Percentiles rank a stretch among this genome's conserved stretches.
Evolutionary conservation across 441 rosid genomes (phyloP).

Genomic region (Syzygium syzygioides): DNA sequence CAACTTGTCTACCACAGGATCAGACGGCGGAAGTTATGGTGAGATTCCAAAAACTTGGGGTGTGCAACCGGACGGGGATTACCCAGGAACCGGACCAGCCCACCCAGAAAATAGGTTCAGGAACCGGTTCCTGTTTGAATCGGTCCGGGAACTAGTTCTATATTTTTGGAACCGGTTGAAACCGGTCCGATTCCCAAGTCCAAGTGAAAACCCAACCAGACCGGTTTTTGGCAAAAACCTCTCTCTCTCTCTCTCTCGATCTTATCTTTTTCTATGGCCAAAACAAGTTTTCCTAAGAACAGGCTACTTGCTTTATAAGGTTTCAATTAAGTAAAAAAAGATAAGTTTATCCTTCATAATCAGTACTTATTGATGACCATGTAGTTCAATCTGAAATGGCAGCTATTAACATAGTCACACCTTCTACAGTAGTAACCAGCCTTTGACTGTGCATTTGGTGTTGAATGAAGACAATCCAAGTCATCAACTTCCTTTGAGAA

Average conservation of each 20-base stretch:
- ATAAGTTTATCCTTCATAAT: not conserved
- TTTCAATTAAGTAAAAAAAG: not conserved
- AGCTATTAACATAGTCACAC: not conserved
- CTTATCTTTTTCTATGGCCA: not conserved
- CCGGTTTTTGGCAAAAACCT: no score
- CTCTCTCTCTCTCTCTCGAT: not conserved
- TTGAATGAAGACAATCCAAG: not conserved
- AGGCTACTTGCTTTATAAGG: not conserved
- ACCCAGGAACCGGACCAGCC: no score
- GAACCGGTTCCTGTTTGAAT: no score
- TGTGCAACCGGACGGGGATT: no score
- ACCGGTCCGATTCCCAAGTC: no score
- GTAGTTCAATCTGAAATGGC: not conserved
- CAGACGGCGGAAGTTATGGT: conserved; percentile 11
- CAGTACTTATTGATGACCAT: not conserved
- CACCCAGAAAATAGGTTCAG: no score
- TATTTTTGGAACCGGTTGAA: no score
- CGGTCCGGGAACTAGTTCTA: no score
- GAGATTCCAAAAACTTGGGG: conserved; percentile 12
- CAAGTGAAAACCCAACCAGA: no score
- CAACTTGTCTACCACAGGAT: not conserved
- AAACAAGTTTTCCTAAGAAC: not conserved
- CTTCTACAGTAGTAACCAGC: not conserved
- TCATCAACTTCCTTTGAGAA: not conserved
- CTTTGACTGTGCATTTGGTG: not conserved